phyloP scores from a whole-genome alignment of 140 eudicot genomes.

The Anethum foeniculum region DNA sequence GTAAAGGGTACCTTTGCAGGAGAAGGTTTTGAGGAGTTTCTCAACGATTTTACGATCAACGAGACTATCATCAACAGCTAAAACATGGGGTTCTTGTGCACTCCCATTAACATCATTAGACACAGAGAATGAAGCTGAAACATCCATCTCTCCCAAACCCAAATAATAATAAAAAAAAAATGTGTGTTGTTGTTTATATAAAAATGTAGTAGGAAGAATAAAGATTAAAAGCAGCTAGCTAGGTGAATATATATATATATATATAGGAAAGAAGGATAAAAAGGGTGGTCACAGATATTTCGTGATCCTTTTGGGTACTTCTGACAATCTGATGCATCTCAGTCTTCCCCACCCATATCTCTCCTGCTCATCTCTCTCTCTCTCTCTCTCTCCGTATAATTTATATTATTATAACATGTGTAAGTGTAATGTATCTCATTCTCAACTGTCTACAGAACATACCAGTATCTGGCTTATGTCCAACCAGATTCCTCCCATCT shows the following conservation, averaged over 20 bases:
- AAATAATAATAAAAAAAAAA: neutral
- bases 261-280: neutral
- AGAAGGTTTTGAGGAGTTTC: conserved; percentile 58
- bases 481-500: conserved; percentile 25
- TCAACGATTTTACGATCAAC: conserved; percentile 75
- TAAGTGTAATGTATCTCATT: neutral
- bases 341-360: conserved; percentile 18
- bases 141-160: conserved; percentile 20
- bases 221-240: neutral
- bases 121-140: conserved; percentile 15
- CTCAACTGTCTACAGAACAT: conserved; percentile 9
- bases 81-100: conserved; percentile 52
- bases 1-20: conserved; percentile 48
- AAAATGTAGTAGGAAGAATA: neutral
- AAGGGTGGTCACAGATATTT: conserved; percentile 51
- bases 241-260: neutral
- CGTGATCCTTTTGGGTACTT: conserved; percentile 61
- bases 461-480: conserved; percentile 22
- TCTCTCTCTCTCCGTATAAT: conserved; percentile 13
- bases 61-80: conserved; percentile 79
- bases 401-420: neutral
- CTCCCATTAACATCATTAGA: conserved; percentile 13
- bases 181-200: neutral
- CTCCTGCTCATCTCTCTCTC: conserved; percentile 14
- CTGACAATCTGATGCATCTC: conserved; percentile 13